Conservation (phyloP, 2,329 filamentous ascomycete species). For the Fonsecaea pedrosoi region DNA sequence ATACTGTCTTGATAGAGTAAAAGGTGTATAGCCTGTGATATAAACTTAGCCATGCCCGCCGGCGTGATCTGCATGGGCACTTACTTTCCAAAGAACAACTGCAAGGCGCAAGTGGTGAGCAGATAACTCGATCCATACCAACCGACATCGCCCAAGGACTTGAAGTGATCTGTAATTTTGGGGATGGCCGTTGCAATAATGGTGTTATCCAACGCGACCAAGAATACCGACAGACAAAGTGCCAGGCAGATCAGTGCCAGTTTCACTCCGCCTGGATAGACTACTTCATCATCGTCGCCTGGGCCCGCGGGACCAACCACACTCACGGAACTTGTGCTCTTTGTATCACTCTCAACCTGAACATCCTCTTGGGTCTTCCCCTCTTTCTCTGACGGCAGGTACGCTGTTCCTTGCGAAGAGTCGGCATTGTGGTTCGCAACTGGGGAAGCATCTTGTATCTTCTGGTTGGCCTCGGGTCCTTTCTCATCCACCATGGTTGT, state of each 20-base stretch:
- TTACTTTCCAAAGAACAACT: conserved; percentile 41
- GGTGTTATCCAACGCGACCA: conserved; percentile 48
- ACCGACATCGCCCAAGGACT: conserved; percentile 39
- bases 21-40: conserved; percentile 54
- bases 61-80: neutral
- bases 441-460: conserved; percentile 3
- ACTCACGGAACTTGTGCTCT: conserved; percentile 21
- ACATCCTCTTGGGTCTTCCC: conserved; percentile 11
- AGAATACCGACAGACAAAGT: conserved; percentile 49
- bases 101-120: conserved; percentile 40
- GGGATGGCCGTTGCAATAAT: conserved; percentile 45
- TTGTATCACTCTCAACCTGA: conserved; percentile 18
- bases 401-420: neutral
- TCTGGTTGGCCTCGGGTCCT: conserved; percentile 1
- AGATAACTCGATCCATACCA: conserved; percentile 42
- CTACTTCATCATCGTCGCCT: conserved; percentile 49
- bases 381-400: neutral
- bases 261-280: conserved; percentile 46
- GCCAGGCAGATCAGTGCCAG: conserved; percentile 47
- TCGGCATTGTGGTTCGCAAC: neutral
- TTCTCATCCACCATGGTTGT: conserved; percentile 14
- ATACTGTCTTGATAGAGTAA: conserved; percentile 53
- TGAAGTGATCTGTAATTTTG: conserved; percentile 41
- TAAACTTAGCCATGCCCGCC: neutral
- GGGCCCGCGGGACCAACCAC: conserved; percentile 18